Evolutionary conservation across 495 filamentous ascomycete genomes (phyloP), one percentile per base, ranked within the genome.

Genomic region (Choiromyces venosus): DNA sequence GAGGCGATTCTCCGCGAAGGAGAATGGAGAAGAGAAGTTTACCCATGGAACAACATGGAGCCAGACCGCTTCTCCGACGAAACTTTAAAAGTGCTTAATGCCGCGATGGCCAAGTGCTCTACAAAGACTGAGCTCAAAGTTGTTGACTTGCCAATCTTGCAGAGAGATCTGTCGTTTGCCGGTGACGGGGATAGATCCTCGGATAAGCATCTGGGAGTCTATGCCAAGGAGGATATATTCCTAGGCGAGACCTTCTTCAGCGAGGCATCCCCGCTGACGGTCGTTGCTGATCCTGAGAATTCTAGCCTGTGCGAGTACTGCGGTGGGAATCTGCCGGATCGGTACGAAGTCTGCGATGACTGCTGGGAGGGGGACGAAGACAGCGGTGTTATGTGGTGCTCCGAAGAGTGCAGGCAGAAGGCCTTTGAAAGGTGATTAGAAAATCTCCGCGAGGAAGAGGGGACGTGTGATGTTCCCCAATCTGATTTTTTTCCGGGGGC

Each of bases 31-130:
- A 86, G 95, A 25, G 91, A 98, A 79, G 85, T 97, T 21, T 99
- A 99, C 82, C 92, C 93, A 19, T 99, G 95, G 95, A 98, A 98
- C 81, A 79, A 84, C 33, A 86, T 95, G 78, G 96, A 99, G 79
- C 93, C 93, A 0, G 89, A 98, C 81, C 88, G 95, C 66, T 91
- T 92, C 76, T 87, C 89, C 0, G 83, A 87, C 7, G 87, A 91
- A 71, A 91, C 88, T 4, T 82, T 98, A 25, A 76, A 83, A 0
- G 83, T 88, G 33, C 82, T 97, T 40, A 97, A 97, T 80, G 78
- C 83, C 39, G 82, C 88, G 74, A 85, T 97, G 73, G 92, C 92
- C 9, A 90, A 92, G 0, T 86, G 87, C 69, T 88, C 86, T 69
- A 29, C 67, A 40, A 89, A 89, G 71, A 87, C 87, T 72, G 90